Conservation (phyloP, 78 protist species). For the Guillardia theta region DNA sequence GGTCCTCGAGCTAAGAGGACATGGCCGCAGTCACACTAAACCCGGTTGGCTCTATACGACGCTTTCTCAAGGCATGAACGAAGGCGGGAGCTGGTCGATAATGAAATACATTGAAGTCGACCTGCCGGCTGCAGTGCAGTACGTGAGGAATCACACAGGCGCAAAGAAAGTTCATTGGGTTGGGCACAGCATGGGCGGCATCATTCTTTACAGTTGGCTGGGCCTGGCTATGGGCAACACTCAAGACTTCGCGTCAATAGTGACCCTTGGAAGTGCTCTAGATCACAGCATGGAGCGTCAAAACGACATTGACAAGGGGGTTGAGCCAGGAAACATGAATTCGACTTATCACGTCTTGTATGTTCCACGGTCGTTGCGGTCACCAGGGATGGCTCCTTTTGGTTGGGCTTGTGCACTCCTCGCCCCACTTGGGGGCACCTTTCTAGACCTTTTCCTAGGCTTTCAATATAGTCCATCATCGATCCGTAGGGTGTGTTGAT, state of each 20-base stretch:
- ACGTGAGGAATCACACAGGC: neutral
- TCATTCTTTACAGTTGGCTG: constrained; percentile 6
- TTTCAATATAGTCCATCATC: no score
- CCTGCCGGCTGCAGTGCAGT: neutral
- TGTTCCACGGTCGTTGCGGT: neutral
- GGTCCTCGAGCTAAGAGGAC: neutral
- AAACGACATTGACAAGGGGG: neutral
- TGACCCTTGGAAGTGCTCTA: neutral
- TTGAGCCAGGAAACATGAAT: neutral
- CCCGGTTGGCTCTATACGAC: neutral
- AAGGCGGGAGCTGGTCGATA: neutral
- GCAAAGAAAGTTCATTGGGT: neutral
- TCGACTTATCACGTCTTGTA: neutral
- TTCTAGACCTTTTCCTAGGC: neutral
- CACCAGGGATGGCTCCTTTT: neutral
- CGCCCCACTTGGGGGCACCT: neutral
- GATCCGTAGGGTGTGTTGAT: no score
- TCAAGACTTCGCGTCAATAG: neutral
- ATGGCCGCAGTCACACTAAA: neutral
- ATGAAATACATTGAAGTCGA: neutral
- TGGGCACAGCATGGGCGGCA: constrained; percentile 37
- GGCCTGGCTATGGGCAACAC: neutral
- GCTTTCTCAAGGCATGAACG: neutral
- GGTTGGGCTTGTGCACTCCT: neutral
- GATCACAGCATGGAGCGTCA: neutral